These are phyloP conservation scores for Tricladium varicosporioides DNA, from an alignment of 2,329 filamentous ascomycete species.

Conservation along the genomic window DNA sequence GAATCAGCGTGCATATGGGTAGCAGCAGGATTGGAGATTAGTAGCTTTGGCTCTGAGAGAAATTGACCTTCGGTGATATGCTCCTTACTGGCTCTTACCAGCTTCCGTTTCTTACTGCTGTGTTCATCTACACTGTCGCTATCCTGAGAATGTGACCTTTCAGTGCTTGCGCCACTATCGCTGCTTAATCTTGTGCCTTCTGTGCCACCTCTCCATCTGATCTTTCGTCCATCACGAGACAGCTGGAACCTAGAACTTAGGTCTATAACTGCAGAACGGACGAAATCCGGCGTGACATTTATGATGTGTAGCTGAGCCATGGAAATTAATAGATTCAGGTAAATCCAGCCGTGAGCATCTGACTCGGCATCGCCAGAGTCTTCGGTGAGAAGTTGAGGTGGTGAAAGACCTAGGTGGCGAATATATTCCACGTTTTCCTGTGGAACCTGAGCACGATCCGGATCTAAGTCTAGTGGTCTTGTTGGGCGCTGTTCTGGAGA, in stretches of 20 bases:
- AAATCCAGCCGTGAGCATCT: constrained; percentile 75
- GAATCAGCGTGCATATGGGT: constrained; percentile 40
- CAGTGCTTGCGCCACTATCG: constrained; percentile 54
- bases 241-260: constrained; percentile 75
- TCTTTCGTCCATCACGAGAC: constrained; percentile 73
- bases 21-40: constrained; percentile 25
- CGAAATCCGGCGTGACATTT: constrained; percentile 76
- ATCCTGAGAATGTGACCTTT: constrained; percentile 40
- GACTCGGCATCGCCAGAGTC: constrained; percentile 52
- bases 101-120: constrained; percentile 27
- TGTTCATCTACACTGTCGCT: constrained; percentile 23
- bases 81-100: constrained; percentile 3
- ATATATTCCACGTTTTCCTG: constrained; percentile 79
- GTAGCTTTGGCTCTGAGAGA: constrained; percentile 8
- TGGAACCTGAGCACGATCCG: constrained; percentile 71
- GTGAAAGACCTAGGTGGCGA: constrained; percentile 66
- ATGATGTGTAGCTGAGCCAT: constrained; percentile 84
- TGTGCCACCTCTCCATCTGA: constrained; percentile 73
- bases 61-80: constrained; percentile 12
- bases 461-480: constrained; percentile 72
- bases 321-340: constrained; percentile 75
- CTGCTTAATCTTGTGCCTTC: constrained; percentile 65
- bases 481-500: constrained; percentile 73
- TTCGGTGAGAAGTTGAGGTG: constrained; percentile 51
- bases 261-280: constrained; percentile 67